Base-by-base conservation (phyloP, 2,329 filamentous ascomycete genomes). In the Colletotrichum endophyticum region DNA sequence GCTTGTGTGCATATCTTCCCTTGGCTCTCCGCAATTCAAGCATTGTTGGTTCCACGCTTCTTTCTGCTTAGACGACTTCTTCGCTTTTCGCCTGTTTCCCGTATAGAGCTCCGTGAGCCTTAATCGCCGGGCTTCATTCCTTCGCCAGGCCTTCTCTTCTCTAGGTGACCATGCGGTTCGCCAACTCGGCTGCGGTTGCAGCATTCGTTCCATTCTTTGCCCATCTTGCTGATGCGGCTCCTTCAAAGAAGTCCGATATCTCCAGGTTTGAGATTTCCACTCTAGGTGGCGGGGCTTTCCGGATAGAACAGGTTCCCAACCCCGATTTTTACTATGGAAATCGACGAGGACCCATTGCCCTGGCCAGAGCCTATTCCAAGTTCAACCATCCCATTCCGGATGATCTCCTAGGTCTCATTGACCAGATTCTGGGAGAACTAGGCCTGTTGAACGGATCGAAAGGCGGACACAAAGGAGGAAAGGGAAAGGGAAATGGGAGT, bases 331-430 rank as follows among this genome's bases (percentile, higher is more conserved):
- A 78, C 39, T 79, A 79, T 27, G 76, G 66, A 80, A 81, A 78
- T 79, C 83, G 80, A 56, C 81, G 84, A 53, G 84, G 86, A n/a
- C 82, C 84, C 5, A 82, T 86, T 77, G 84, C 84, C 8, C 79
- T 86, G 19, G 84, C 83, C 61, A 84, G 84, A 76, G 83, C 84
- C 39, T 87, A 86, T 79, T 81, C 83, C 64, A 87, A 87, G 76
- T 87, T 81, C 71, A 84, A 85, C 32, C 78, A 81, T 0, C 76
- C 82, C 25, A 78, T 87, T 39, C 82, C 86, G 0, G 79, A 81
- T n/a, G 80, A 83, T 49, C 80, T 88, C 12, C 72, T 83, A 13
- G 78, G 78, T 13, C 79, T 82, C 12, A 81, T 87, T 44, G 76
- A 84, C 53, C 77, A 81, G 70, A 80, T 86, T 63, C 74, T 85